Percentiles rank a stretch among this genome's conserved stretches.
Conservation (phyloP, 2,329 filamentous ascomycete genomes). For the Whalleya microplaca region DNA sequence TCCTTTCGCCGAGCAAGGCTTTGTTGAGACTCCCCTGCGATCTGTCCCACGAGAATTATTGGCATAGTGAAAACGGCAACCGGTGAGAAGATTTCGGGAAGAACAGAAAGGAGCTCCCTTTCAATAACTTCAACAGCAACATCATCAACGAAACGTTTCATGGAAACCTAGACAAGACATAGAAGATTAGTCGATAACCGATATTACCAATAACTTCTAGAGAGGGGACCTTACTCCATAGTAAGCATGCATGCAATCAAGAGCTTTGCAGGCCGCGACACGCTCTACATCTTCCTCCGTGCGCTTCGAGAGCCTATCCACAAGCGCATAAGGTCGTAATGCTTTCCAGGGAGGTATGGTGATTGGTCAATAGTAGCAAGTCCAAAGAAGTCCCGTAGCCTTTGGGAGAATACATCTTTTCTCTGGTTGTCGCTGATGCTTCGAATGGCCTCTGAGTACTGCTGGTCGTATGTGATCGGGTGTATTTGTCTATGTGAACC, state of each 20-base stretch:
- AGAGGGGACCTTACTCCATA: constrained; percentile 35
- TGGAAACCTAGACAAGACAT: constrained; percentile 41
- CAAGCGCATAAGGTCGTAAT: constrained; percentile 25
- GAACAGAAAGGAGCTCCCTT: constrained; percentile 39
- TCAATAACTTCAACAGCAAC: constrained; percentile 49
- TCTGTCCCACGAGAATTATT: constrained; percentile 37
- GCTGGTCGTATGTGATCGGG: constrained; percentile 58
- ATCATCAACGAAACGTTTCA: constrained; percentile 49
- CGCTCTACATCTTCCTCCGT: constrained; percentile 31
- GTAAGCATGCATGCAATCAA: constrained; percentile 42
- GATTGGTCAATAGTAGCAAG: neutral
- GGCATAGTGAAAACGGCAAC: constrained; percentile 43
- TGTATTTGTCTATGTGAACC: constrained; percentile 48
- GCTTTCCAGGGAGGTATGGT: neutral
- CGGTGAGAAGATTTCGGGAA: constrained; percentile 46
- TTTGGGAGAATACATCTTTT: constrained; percentile 17
- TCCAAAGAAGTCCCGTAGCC: constrained; percentile 32
- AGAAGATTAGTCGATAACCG: neutral
- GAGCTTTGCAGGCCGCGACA: constrained; percentile 36
- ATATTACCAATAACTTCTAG: neutral
- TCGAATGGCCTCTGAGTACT: constrained; percentile 46
- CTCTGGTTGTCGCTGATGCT: constrained; percentile 17
- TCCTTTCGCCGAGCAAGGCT: constrained; percentile 40
- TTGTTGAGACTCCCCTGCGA: constrained; percentile 48
- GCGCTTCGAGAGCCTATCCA: constrained; percentile 15